Base-by-base conservation (phyloP, 2,329 filamentous ascomycete species). In the Aspergillus sp. region DNA sequence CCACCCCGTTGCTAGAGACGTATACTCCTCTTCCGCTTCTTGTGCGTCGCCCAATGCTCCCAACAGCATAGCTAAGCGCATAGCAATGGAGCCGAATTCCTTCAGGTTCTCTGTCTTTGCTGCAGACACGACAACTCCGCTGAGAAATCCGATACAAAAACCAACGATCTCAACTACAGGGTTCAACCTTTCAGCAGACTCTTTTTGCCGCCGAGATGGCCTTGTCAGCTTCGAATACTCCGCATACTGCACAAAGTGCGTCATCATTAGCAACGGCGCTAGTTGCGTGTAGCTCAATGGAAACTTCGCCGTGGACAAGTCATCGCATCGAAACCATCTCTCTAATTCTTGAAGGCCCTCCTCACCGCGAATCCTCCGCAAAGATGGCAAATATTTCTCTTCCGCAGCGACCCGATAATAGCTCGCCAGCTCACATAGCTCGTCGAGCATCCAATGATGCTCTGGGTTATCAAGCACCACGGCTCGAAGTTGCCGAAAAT, bases 121-220 rank as follows among this genome's bases (percentile, higher is more conserved):
- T 3, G 37, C 54, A 9, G 60, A 57, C 7, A 51, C 62, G 12
- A 62, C 60, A 3, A 55, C 53, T 2, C 60, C 62, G 31, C 63
- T 60, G 7, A 65, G 31, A 33, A 65, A 59, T 9, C 63, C 63
- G 46, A 65, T 64, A 35, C 62, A 65, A 19, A 65, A 65, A 1
- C 63, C 63, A 2, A 60, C 60, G 8, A 59, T 55, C 15, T 64
- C 63, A 23, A 60, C 56, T 0, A 60, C 46, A 6, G 56, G 14
- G 7, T 41, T 46, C 7, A 19, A 1, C 2, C 21, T 2, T 19
- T 31, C 15, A 27, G 4, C 33, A 15, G 15, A 14, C 40, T n/a
- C n/a, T 44, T 19, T 48, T 51, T 6, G 35, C 35, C 5, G 55
- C 35, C 2, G 54, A 15, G 19, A 37, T n/a, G 14, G 35, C 35